Conservation (phyloP, 2,329 filamentous ascomycete species). For the Cucurbitaria berberidis region DNA sequence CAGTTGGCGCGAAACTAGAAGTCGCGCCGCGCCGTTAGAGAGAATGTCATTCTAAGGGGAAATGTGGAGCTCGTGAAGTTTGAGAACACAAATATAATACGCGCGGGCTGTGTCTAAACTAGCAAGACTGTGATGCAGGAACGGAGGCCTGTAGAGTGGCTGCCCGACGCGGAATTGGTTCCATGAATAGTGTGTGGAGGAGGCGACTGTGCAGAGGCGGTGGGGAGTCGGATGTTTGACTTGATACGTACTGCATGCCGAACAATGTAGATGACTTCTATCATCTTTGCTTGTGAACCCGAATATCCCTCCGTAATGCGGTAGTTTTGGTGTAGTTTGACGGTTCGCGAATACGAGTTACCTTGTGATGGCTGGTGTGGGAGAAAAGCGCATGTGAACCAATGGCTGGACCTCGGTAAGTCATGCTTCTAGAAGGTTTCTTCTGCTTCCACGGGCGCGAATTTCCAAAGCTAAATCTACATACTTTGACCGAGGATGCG, state of each 20-base stretch:
- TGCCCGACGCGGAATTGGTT: constrained; percentile 14
- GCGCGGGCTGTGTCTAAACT: constrained; percentile 7
- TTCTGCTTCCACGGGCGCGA: background rate
- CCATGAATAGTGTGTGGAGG: constrained; percentile 13
- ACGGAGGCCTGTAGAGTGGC: constrained; percentile 6
- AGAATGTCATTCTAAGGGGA: constrained; percentile 20
- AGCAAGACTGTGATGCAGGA: constrained; percentile 11
- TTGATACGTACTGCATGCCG: constrained; percentile 58
- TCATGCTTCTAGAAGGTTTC: constrained; percentile 3
- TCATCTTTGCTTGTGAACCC: constrained; percentile 27
- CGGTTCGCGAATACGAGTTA: constrained; percentile 11
- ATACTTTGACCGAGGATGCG: background rate
- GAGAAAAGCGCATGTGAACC: constrained; percentile 4
- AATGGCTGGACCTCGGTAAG: constrained; percentile 19
- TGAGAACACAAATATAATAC: constrained; percentile 6
- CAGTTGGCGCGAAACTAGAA: constrained; percentile 83
- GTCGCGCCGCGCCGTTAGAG: constrained; percentile 23
- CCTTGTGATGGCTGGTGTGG: constrained; percentile 4
- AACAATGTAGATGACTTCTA: constrained; percentile 58
- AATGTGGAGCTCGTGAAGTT: constrained; percentile 10
- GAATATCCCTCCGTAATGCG: constrained; percentile 3
- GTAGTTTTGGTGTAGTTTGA: constrained; percentile 6
- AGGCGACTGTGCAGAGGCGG: constrained; percentile 8
- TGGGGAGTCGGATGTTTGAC: constrained; percentile 11
- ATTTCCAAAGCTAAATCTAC: background rate